Evolutionary conservation across 257 asterid genomes (phyloP).

Genomic region (Parsonsia alboflavescens): DNA sequence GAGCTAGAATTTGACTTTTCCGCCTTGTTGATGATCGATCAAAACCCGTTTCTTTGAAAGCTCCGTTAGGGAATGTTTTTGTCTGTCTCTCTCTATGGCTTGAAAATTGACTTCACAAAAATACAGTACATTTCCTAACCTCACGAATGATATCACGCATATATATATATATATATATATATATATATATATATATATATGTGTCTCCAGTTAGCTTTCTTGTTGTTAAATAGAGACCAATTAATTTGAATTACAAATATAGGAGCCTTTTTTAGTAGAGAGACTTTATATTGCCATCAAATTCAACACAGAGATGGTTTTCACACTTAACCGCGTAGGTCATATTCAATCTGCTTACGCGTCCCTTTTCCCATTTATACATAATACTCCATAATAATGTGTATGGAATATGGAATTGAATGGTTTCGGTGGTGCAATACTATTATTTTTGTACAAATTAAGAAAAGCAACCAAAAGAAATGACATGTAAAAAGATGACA

Average conservation of each 20-base stretch:
- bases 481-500: not conserved
- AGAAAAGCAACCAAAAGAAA: not conserved
- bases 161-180: too few species aligned
- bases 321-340: conserved; percentile 9
- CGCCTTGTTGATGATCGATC: not conserved
- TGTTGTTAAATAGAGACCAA: not conserved
- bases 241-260: not conserved
- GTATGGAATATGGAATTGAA: too few species aligned
- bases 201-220: too few species aligned
- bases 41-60: not conserved
- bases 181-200: too few species aligned
- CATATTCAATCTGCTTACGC: not conserved
- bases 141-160: not conserved
- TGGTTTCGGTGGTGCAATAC: too few species aligned
- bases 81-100: conserved; percentile 8
- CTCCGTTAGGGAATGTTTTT: conserved; percentile 14
- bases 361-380: not conserved
- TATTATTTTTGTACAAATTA: too few species aligned
- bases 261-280: too few species aligned
- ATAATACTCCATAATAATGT: too few species aligned
- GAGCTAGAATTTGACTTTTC: conserved; percentile 30
- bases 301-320: conserved; percentile 1
- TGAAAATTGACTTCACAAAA: conserved; percentile 18
- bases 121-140: not conserved
- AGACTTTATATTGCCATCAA: not conserved